Evolutionary conservation across 208 protist genomes (phyloP).

Genomic region (Acanthamoeba sp.): DNA sequence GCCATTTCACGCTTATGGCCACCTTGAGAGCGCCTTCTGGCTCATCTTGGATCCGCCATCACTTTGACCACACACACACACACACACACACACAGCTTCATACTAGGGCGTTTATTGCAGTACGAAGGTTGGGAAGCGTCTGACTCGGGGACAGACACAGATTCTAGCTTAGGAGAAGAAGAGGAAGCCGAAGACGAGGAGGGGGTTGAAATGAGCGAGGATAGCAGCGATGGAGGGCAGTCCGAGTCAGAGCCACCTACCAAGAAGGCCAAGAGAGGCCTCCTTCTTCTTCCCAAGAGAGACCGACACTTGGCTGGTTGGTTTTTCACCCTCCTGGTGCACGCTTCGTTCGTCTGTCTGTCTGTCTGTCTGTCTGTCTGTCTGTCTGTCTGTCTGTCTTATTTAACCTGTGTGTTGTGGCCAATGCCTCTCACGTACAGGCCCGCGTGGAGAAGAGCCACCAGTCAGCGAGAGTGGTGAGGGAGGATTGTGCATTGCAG

Average conservation of each 20-base stretch:
- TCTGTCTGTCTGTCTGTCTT: too few relatives aligned
- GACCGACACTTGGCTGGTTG: too few relatives aligned
- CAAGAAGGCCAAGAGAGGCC: constrained; percentile 13
- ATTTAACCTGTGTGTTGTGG: too few relatives aligned
- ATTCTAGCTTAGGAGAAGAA: neutral
- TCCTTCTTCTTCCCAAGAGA: neutral
- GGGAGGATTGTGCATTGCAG: neutral
- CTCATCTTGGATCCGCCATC: too few relatives aligned
- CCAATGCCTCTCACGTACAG: neutral
- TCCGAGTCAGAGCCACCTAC: neutral
- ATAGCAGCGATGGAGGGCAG: neutral
- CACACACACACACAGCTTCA: neutral
- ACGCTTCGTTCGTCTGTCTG: too few relatives aligned
- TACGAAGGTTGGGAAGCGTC: constrained; percentile 16
- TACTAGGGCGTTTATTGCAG: neutral
- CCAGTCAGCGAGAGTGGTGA: neutral
- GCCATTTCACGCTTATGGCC: too few relatives aligned
- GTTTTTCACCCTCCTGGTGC: too few relatives aligned
- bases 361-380: too few relatives aligned
- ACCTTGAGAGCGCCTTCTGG: too few relatives aligned
- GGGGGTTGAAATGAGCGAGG: neutral
- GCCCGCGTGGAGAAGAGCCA: neutral
- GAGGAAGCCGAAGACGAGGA: neutral
- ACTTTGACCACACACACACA: too few relatives aligned
- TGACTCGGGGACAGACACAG: neutral